Base-by-base conservation (phyloP, 2,329 filamentous ascomycete species). In the Cercospora sesami region DNA sequence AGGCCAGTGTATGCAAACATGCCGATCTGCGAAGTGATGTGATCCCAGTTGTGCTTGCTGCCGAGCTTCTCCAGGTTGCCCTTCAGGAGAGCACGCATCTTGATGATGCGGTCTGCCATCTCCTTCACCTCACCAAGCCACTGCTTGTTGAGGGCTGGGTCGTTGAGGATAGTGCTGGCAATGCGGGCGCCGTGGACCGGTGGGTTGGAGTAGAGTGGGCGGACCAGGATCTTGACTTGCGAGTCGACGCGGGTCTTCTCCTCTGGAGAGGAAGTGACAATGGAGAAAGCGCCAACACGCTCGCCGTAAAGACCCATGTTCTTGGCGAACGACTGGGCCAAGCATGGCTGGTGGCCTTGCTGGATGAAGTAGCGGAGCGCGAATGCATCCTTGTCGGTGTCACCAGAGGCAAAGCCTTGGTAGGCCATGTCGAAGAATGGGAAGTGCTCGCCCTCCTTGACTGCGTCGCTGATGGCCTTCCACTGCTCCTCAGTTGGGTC, bases 241-340 rank as follows among this genome's bases (percentile, higher is more conserved):
- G 93, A 97, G 81, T 97, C 94, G 77, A 99, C 89, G 72, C 93
- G 92, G 86, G 94, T 94, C 88, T 93, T 94, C 87, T 98, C 94
- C 74, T 94, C 94, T 72, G 89, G 86, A 51, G 91, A 90, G 74
- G 89, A 90, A 79, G 90, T 91, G 76, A 97, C 91, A 74, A 98
- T 87, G 75, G 93, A 97, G 87, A 99, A 98, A 73, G 94, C 94
- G 78, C 95, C 95, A 69, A 96, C 93, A 84, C 95, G 94, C 87
- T 99, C 95, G 79, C 95, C 95, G 80, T 99, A 98, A 71, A 99
- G 92, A 84, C 95, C 95, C 94, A 99, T 98, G 88, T 99, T 99
- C 91, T 98, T 98, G 80, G 94, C 94, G 81, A 98, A 98, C 64
- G 91, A 95, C 85, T 98, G 94, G 77, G 91, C 90, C 71, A 98